phyloP scores from a whole-genome alignment of 306 rosid species.

The Cucurbita maxima region DNA sequence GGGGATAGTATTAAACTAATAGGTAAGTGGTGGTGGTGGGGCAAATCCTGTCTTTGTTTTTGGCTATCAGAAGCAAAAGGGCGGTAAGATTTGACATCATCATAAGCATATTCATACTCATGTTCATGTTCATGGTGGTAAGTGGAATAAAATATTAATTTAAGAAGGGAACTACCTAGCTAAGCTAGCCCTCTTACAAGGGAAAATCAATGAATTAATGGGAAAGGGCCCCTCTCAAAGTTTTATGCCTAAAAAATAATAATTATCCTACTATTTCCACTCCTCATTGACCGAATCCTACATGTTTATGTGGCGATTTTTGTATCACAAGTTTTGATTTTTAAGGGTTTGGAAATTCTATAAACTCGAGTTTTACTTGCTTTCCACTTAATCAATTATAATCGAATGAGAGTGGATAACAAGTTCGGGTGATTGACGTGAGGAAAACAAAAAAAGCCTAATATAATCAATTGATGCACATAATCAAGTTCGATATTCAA shows the following conservation, averaged over 20 bases:
- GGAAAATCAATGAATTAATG: neutral
- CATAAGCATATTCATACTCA: neutral
- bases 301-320: neutral
- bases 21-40: neutral
- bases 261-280: neutral
- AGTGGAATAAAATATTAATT: constrained; percentile 4
- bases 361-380: too few species aligned
- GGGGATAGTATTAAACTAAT: neutral
- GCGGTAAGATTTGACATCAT: constrained; percentile 3
- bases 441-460: too few species aligned
- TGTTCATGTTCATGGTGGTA: neutral
- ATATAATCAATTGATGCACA: too few species aligned
- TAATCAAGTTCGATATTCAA: too few species aligned
- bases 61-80: neutral
- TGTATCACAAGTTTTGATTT: neutral
- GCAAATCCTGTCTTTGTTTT: neutral
- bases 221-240: neutral
- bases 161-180: neutral
- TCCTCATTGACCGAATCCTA: neutral
- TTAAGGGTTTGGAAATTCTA: neutral
- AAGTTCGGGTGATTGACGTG: too few species aligned
- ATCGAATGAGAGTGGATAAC: too few species aligned
- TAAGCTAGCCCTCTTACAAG: neutral
- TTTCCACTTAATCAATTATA: too few species aligned
- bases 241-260: neutral